phyloP scores from a whole-genome alignment of 139 green algal genomes.

The Haematococcus lacustris region DNA sequence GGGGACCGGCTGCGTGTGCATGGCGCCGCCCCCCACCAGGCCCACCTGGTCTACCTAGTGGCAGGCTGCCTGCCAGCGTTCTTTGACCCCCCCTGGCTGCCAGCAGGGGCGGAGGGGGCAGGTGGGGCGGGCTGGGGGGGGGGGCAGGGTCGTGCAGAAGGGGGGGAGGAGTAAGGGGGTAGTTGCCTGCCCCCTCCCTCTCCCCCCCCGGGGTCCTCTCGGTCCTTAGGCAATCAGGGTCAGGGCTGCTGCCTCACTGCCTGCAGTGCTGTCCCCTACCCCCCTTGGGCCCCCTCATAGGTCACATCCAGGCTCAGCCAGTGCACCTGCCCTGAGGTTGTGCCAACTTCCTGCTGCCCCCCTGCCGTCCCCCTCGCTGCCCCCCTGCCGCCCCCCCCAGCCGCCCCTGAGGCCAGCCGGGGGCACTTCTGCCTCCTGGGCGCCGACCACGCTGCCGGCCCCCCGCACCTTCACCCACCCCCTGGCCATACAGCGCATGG shows the following conservation, averaged over 20 bases:
- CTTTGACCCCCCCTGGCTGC: conserved; percentile 34
- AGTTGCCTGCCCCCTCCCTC: no score
- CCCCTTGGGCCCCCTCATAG: conserved; percentile 15
- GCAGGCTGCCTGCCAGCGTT: conserved; percentile 17
- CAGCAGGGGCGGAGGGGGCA: not conserved
- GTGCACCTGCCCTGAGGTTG: no score
- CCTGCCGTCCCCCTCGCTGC: no score
- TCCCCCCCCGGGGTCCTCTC: conserved; percentile 15
- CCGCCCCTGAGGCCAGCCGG: conserved; percentile 57
- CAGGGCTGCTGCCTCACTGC: conserved; percentile 50
- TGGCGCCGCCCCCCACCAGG: no score
- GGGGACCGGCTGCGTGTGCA: no score
- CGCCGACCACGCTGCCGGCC: no score
- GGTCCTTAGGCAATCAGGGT: conserved; percentile 51
- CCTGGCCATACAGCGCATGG: conserved; percentile 37
- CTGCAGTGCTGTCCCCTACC: conserved; percentile 53
- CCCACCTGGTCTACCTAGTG: conserved; percentile 51
- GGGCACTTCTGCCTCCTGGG: conserved; percentile 33
- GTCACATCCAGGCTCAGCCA: no score
- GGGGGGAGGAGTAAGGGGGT: not conserved
- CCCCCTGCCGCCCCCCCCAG: conserved; percentile 41
- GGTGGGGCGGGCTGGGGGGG: not conserved
- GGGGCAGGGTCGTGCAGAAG: no score
- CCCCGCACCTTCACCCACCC: no score
- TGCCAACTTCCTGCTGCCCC: no score